Conservation (phyloP, 331 rosid species). For the Quercus phellos region DNA sequence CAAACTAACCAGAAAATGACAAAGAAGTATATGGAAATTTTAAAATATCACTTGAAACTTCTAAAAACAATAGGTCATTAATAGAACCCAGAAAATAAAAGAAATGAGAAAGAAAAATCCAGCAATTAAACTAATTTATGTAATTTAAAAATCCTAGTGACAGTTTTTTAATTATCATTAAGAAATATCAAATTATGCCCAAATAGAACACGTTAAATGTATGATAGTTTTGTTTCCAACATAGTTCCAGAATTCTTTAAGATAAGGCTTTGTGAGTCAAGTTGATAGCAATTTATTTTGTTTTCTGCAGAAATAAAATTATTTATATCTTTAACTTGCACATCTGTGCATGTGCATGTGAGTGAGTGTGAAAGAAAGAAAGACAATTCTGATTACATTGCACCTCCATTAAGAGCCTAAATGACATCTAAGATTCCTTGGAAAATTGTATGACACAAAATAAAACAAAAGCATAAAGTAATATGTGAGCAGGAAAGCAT, state of each 20-base stretch:
- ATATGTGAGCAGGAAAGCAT: background rate
- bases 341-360: background rate
- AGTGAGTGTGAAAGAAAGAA: background rate
- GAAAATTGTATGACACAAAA: background rate
- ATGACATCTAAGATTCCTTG: background rate
- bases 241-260: background rate
- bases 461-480: background rate
- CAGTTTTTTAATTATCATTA: background rate
- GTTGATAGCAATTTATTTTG: background rate
- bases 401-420: background rate
- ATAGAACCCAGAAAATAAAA: background rate
- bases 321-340: too few species aligned
- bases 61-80: background rate
- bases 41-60: background rate
- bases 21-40: background rate
- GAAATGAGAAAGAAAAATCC: background rate
- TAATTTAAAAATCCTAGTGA: background rate
- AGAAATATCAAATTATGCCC: background rate
- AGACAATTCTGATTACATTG: background rate
- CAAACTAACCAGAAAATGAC: conserved; percentile 13
- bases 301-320: background rate
- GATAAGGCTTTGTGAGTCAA: background rate
- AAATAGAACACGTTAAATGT: background rate
- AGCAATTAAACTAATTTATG: background rate
- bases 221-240: background rate